A percentile compares a stretch with the other conserved stretches of the same genome.
Evolutionary conservation across 495 filamentous ascomycete species (phyloP).

Genomic region (Daldinia decipiens): DNA sequence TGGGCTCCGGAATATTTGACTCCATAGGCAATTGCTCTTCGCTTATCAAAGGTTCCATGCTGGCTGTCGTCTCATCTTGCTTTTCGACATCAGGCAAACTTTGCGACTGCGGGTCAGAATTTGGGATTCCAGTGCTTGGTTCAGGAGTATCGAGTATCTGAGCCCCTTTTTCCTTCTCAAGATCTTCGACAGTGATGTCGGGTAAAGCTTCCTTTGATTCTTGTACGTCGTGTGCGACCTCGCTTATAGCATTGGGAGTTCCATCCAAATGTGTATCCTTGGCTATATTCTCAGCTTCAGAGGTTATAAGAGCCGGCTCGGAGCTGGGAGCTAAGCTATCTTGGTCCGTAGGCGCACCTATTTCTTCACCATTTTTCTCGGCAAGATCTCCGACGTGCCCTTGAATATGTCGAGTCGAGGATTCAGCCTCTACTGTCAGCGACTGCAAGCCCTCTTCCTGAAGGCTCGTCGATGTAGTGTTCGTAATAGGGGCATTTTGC

Average conservation of each 20-base stretch:
- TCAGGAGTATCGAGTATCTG: conserved; percentile 1
- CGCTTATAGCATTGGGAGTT: neutral
- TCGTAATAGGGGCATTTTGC: conserved; percentile 8
- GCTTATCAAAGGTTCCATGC: conserved; percentile 14
- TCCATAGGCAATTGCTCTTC: conserved; percentile 18
- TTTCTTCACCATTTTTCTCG: neutral
- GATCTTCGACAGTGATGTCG: conserved; percentile 37
- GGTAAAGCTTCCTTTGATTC: neutral
- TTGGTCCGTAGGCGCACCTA: neutral
- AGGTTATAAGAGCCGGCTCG: conserved; percentile 6
- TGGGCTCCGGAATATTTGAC: conserved; percentile 4
- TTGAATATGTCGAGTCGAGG: conserved; percentile 1
- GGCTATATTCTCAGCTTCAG: conserved; percentile 16
- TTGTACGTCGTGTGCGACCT: conserved; percentile 34
- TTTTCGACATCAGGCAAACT: conserved; percentile 28
- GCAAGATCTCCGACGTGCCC: conserved; percentile 4
- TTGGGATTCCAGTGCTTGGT: conserved; percentile 7
- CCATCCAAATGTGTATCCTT: conserved; percentile 14
- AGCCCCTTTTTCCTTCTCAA: conserved; percentile 56
- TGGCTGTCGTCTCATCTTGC: conserved; percentile 21
- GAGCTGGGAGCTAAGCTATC: neutral
- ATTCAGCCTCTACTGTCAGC: conserved; percentile 8
- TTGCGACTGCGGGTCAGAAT: conserved; percentile 31
- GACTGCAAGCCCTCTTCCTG: conserved; percentile 17
- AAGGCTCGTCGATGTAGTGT: neutral